These are phyloP conservation scores for Nemania sp. DNA, from an alignment of 2,329 filamentous ascomycete genomes.

Conservation along the genomic window DNA sequence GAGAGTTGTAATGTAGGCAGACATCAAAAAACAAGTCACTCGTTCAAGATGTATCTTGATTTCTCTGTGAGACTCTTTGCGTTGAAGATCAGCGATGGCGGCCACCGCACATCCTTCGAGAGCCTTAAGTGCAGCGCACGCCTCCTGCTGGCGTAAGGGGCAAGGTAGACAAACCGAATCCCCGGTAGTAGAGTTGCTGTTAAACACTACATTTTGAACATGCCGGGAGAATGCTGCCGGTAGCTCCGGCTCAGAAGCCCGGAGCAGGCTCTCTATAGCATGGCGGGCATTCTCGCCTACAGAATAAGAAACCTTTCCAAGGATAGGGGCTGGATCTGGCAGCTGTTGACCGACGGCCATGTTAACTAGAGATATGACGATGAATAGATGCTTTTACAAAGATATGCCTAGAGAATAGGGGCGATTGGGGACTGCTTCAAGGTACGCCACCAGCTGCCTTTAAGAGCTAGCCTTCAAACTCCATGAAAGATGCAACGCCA, in stretches of 20 bases:
- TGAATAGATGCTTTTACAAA: not conserved
- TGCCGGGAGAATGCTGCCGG: conserved; percentile 50
- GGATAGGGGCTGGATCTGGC: not conserved
- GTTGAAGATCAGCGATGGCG: conserved; percentile 68
- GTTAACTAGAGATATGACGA: conserved; percentile 10
- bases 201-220: conserved; percentile 49
- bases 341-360: conserved; percentile 33
- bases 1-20: conserved; percentile 68
- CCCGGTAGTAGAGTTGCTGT: conserved; percentile 45
- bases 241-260: conserved; percentile 49
- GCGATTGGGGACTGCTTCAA: conserved; percentile 19
- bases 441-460: conserved; percentile 39
- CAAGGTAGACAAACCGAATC: conserved; percentile 55
- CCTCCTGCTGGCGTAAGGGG: conserved; percentile 57
- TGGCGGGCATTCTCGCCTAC: conserved; percentile 50
- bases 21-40: conserved; percentile 68
- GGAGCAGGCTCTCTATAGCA: conserved; percentile 48
- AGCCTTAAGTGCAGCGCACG: conserved; percentile 64
- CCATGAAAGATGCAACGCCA: conserved; percentile 25
- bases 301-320: conserved; percentile 43
- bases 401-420: conserved; percentile 19
- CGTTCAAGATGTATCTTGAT: conserved; percentile 66
- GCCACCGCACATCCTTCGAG: conserved; percentile 70
- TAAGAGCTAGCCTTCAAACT: conserved; percentile 43
- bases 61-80: conserved; percentile 56